These are phyloP conservation scores for Coffea canephora DNA, from an alignment of 257 asterid species.

Conservation along the genomic window DNA sequence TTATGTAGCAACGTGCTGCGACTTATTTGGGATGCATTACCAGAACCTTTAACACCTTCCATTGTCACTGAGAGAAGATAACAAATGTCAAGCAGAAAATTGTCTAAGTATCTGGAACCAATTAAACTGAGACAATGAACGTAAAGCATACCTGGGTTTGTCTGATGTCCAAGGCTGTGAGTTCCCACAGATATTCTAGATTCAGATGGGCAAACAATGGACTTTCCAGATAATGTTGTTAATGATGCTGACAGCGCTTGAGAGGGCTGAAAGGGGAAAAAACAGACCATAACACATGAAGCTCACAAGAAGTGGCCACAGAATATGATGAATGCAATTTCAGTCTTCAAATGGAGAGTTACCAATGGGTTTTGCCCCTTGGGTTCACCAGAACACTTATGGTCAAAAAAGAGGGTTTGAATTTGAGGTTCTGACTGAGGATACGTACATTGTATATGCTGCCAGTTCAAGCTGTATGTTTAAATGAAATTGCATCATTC, in stretches of 20 bases:
- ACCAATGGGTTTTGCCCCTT: conserved; percentile 32
- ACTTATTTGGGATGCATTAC: conserved; percentile 18
- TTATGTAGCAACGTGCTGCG: conserved; percentile 29
- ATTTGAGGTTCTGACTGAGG: conserved; percentile 63
- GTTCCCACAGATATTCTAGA: not conserved
- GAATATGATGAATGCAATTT: not conserved
- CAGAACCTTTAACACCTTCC: conserved; percentile 24
- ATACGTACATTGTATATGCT: conserved; percentile 53
- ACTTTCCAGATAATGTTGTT: conserved; percentile 12
- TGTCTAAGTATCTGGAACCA: not conserved
- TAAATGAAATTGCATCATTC: not conserved
- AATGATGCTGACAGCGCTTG: conserved; percentile 8
- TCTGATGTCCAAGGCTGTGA: not conserved
- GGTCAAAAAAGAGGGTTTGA: conserved; percentile 58
- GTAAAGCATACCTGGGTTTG: conserved; percentile 24
- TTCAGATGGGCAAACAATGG: conserved; percentile 8
- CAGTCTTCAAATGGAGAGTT: conserved; percentile 12
- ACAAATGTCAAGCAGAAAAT: conserved; percentile 4
- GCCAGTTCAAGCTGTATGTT: conserved; percentile 80
- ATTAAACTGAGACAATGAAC: not conserved
- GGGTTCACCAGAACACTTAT: conserved; percentile 46
- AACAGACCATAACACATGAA: conserved; percentile 7
- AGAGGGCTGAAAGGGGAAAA: conserved; percentile 30
- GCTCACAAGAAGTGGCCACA: not conserved
- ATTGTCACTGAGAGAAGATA: conserved; percentile 21